phyloP scores from a whole-genome alignment of 192 early-diverging fungal species.

The Mortierella claussenii region DNA sequence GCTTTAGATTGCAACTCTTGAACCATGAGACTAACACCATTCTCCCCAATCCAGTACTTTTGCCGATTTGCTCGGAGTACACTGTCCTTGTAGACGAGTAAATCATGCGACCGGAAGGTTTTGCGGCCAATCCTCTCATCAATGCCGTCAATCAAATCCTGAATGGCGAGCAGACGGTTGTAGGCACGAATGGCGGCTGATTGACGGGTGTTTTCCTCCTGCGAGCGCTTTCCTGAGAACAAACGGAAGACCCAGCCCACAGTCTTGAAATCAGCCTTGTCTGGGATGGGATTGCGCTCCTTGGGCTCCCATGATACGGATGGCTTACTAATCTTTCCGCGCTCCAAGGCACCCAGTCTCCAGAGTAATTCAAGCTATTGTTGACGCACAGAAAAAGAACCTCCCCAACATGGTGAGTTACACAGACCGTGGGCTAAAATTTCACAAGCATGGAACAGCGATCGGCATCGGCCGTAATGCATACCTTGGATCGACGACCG shows the following conservation, averaged over 20 bases:
- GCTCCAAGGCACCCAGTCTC: conserved; percentile 65
- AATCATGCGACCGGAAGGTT: conserved; percentile 56
- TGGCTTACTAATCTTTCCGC: conserved; percentile 56
- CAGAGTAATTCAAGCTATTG: conserved; percentile 69
- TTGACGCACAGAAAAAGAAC: too few species aligned
- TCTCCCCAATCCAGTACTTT: conserved; percentile 64
- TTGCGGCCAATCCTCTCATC: conserved; percentile 66
- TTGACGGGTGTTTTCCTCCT: conserved; percentile 68
- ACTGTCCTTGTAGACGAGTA: conserved; percentile 64
- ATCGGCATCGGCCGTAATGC: too few species aligned
- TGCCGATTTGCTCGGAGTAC: conserved; percentile 57
- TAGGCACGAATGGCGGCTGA: conserved; percentile 66
- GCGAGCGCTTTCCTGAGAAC: conserved; percentile 67
- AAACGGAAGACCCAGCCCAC: conserved; percentile 71
- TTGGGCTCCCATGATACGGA: conserved; percentile 67
- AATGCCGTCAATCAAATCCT: conserved; percentile 66
- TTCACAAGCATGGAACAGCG: too few species aligned
- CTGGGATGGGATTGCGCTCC: conserved; percentile 51
- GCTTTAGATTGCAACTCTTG: conserved; percentile 52
- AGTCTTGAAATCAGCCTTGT: conserved; percentile 63
- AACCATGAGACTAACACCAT: conserved; percentile 53
- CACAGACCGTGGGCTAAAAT: too few species aligned
- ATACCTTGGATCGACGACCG: conserved; percentile 74
- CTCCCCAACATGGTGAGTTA: too few species aligned
- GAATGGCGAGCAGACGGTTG: conserved; percentile 70